phyloP scores from a whole-genome alignment of 2,329 filamentous ascomycete species.

The Ophiostoma fasciatum region DNA sequence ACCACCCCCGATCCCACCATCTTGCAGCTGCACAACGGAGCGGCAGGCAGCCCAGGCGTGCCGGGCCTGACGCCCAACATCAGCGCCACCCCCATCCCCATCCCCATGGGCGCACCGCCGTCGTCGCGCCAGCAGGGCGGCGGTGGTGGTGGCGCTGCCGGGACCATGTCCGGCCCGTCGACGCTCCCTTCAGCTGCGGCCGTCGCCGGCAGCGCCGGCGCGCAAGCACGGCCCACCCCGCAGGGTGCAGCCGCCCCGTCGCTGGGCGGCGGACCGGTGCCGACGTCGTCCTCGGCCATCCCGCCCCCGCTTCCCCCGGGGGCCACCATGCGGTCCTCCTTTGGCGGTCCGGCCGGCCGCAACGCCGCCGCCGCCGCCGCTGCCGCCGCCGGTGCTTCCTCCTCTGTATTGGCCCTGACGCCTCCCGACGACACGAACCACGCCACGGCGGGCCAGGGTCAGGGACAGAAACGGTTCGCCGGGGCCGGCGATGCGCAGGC shows the following conservation, averaged over 20 bases:
- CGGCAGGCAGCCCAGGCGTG: not conserved
- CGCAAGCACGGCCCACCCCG: too few relatives aligned
- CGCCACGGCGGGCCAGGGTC: conserved; percentile 9
- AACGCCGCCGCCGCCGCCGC: too few relatives aligned
- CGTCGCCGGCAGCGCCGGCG: too few relatives aligned
- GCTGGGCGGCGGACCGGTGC: too few relatives aligned
- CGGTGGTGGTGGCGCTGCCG: too few relatives aligned
- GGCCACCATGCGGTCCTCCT: too few relatives aligned
- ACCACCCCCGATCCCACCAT: conserved; percentile 32
- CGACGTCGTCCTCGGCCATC: too few relatives aligned
- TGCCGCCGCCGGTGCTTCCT: not conserved
- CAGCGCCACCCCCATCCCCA: not conserved
- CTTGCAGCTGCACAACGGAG: conserved; percentile 26
- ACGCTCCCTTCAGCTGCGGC: too few relatives aligned
- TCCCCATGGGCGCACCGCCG: too few relatives aligned
- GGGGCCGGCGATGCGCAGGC: conserved; percentile 11
- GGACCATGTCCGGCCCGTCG: too few relatives aligned
- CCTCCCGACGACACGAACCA: conserved; percentile 35
- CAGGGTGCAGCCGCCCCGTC: too few relatives aligned
- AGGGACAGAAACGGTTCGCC: conserved; percentile 29
- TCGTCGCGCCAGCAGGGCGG: conserved; percentile 8
- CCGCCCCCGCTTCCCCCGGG: too few relatives aligned
- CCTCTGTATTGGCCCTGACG: conserved; percentile 32
- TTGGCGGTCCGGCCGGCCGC: conserved; percentile 1
- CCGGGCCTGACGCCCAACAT: not conserved